These are phyloP conservation scores for Nicotiana obtusifolia DNA, from an alignment of 257 asterid genomes.

Conservation along the genomic window DNA sequence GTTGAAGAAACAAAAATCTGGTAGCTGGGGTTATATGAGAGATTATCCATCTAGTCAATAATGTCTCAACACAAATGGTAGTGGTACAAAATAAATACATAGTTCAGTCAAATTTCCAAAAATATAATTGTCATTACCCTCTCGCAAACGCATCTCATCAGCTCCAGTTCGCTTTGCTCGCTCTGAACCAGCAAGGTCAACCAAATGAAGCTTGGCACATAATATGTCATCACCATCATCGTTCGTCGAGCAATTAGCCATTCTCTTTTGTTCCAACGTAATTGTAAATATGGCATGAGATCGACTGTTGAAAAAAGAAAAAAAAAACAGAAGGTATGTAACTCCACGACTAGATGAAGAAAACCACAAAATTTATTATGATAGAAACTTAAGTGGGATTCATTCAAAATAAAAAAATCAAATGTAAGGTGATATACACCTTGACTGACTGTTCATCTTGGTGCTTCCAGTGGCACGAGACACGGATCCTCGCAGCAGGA, in stretches of 20 bases:
- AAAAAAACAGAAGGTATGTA: neutral
- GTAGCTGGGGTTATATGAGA: neutral
- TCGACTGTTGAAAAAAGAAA: constrained; percentile 40
- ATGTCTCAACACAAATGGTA: neutral
- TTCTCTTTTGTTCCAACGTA: constrained; percentile 79
- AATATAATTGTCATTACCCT: constrained; percentile 53
- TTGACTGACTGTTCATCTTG: constrained; percentile 93
- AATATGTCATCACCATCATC: constrained; percentile 75
- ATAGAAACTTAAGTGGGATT: neutral
- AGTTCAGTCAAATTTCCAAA: constrained; percentile 1
- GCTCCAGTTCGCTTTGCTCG: constrained; percentile 99
- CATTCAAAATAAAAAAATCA: neutral
- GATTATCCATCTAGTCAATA: neutral
- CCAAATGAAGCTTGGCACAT: constrained; percentile 86
- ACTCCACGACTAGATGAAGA: neutral
- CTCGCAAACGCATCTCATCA: constrained; percentile 83
- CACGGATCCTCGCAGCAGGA: constrained; percentile 72
- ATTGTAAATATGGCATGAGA: constrained; percentile 99
- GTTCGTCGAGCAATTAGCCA: constrained; percentile 27
- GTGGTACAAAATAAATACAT: neutral
- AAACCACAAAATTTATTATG: neutral
- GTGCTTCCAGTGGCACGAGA: constrained; percentile 98
- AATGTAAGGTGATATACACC: constrained; percentile 30
- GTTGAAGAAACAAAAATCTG: neutral
- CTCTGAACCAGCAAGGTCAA: constrained; percentile 98